phyloP scores from a whole-genome alignment of 2,329 filamentous ascomycete species.

The Celoporthe dispersa region DNA sequence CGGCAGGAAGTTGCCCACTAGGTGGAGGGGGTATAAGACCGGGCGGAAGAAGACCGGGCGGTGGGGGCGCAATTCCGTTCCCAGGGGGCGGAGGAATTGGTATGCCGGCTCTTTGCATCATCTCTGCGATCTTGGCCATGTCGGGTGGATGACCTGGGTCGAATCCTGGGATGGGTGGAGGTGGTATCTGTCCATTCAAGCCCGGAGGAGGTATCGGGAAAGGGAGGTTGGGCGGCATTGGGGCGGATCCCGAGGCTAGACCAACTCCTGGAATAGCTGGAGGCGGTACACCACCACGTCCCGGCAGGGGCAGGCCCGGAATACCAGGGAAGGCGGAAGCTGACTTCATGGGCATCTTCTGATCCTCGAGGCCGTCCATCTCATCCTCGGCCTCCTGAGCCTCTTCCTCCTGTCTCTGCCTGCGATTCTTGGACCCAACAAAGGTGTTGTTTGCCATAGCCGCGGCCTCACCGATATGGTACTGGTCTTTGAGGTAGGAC shows the following conservation, averaged over 20 bases:
- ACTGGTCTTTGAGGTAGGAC: constrained; percentile 86
- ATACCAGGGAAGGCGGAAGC: constrained; percentile 54
- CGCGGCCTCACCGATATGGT: constrained; percentile 92
- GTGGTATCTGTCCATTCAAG: constrained; percentile 40
- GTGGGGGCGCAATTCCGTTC: constrained; percentile 41
- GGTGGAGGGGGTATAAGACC: constrained; percentile 54
- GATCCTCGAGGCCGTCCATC: constrained; percentile 88
- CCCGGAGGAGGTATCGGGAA: constrained; percentile 57
- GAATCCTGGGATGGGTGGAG: constrained; percentile 51
- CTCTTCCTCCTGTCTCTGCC: constrained; percentile 86
- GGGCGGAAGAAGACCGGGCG: constrained; percentile 53
- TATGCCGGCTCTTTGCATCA: constrained; percentile 69
- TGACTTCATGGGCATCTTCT: constrained; percentile 73
- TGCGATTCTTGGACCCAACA: constrained; percentile 77
- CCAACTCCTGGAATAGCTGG: constrained; percentile 57
- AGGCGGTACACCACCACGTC: constrained; percentile 42
- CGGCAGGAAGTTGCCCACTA: constrained; percentile 32
- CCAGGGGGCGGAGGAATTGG: constrained; percentile 58
- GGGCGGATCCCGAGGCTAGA: constrained; percentile 41
- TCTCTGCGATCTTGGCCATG: constrained; percentile 63
- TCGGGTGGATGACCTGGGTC: constrained; percentile 65
- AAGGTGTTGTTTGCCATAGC: constrained; percentile 96
- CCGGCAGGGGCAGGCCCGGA: constrained; percentile 60
- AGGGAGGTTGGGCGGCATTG: constrained; percentile 50
- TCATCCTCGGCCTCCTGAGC: constrained; percentile 94